Conservation (phyloP, 2,329 filamentous ascomycete genomes). For the Trichoderma sp. region DNA sequence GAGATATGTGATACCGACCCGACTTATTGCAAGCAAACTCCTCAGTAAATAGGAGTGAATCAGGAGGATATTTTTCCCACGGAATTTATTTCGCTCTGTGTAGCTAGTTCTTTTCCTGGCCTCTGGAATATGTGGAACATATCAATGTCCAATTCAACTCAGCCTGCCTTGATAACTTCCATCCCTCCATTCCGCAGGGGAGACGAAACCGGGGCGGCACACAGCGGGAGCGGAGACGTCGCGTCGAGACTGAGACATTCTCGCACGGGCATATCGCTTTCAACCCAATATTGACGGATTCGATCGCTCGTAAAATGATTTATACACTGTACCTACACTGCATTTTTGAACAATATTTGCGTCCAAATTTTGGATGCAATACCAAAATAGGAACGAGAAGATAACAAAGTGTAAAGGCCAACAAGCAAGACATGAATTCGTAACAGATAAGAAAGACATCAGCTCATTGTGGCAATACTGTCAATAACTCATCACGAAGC, state of each 20-base stretch:
- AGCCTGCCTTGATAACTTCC: background rate
- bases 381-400: background rate
- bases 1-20: background rate
- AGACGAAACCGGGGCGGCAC: background rate
- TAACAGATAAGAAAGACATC: background rate
- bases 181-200: background rate
- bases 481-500: background rate
- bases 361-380: background rate
- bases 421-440: background rate
- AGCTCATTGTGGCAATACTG: background rate
- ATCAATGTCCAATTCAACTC: background rate
- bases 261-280: background rate
- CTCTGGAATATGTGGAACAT: background rate
- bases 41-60: background rate
- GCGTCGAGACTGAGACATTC: background rate
- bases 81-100: background rate
- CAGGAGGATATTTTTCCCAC: background rate
- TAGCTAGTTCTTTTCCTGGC: background rate
- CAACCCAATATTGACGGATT: background rate
- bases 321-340: background rate
- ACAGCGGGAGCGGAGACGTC: background rate
- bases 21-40: background rate
- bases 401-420: background rate
- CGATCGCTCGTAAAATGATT: background rate
- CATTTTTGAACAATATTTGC: background rate